Evolutionary conservation across 1,284 basidiomycete genomes (phyloP).

Genomic region (Ganoderma meredithae): DNA sequence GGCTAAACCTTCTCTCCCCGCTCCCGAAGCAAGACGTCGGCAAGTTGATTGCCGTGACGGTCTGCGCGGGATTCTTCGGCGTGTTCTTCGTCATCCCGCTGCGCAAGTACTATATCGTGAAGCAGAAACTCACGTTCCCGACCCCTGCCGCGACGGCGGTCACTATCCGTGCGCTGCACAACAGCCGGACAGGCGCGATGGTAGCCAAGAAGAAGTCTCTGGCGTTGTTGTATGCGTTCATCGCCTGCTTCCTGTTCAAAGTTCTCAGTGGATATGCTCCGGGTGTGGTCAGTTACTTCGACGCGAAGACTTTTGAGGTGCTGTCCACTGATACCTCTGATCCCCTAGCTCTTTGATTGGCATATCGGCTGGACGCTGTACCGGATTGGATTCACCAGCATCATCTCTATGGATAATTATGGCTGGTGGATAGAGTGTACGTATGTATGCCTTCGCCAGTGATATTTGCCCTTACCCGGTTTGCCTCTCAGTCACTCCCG

Average conservation of each 20-base stretch:
- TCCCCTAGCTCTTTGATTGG: constrained; percentile 63
- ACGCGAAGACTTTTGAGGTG: background rate
- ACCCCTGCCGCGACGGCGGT: constrained; percentile 77
- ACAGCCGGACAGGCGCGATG: constrained; percentile 54
- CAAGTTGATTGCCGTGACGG: constrained; percentile 62
- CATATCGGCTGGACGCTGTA: constrained; percentile 74
- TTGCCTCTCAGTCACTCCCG: constrained; percentile 54
- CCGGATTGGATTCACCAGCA: constrained; percentile 64
- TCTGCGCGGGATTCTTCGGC: constrained; percentile 69
- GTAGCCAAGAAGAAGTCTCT: constrained; percentile 66
- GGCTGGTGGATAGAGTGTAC: constrained; percentile 56
- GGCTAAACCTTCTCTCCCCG: constrained; percentile 55
- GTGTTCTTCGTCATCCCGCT: constrained; percentile 74
- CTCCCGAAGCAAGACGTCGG: constrained; percentile 58
- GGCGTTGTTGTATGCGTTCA: constrained; percentile 58
- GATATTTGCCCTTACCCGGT: background rate
- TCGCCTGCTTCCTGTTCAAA: constrained; percentile 57
- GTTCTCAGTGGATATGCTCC: constrained; percentile 70
- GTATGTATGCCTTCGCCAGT: too few species aligned
- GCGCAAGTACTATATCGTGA: constrained; percentile 71
- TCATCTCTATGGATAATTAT: constrained; percentile 68
- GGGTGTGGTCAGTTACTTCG: constrained; percentile 49
- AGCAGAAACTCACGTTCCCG: constrained; percentile 74
- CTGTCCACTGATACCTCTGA: constrained; percentile 3
- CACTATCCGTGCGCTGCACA: constrained; percentile 71